A percentile compares a stretch with the other conserved stretches of the same genome.
Evolutionary conservation across 108 stramenopile species (phyloP).

Genomic region (Tribonema minus): DNA sequence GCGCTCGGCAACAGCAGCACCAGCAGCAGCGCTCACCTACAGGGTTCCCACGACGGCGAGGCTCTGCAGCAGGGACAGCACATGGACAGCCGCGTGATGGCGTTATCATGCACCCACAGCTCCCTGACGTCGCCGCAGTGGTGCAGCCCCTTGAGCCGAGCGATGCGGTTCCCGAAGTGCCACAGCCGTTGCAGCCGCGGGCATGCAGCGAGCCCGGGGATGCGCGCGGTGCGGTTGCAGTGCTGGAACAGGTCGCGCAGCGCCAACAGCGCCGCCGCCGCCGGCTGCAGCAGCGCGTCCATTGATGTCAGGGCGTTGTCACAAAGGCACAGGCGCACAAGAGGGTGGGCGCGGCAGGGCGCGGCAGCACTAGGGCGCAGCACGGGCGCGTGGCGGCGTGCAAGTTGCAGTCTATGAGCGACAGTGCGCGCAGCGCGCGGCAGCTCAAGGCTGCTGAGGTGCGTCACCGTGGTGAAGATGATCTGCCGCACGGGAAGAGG

Average conservation of each 20-base stretch:
- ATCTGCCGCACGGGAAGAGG: too few relatives aligned
- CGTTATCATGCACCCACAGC: constrained; percentile 60
- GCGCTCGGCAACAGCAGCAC: too few relatives aligned
- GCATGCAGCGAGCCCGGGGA: constrained; percentile 53
- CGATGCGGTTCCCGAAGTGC: constrained; percentile 54
- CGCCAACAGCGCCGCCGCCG: constrained; percentile 49
- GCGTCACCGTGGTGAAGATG: too few relatives aligned
- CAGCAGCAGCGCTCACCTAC: constrained; percentile 36
- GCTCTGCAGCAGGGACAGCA: constrained; percentile 25
- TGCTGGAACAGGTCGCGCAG: constrained; percentile 58
- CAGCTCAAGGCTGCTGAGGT: too few relatives aligned
- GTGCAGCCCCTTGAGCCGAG: constrained; percentile 44
- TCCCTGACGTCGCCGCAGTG: constrained; percentile 53
- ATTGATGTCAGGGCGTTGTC: not conserved
- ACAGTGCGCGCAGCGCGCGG: constrained; percentile 47
- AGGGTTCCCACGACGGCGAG: constrained; percentile 57
- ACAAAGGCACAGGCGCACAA: constrained; percentile 41
- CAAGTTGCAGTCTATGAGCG: constrained; percentile 28
- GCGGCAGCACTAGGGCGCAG: constrained; percentile 38
- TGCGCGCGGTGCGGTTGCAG: constrained; percentile 47
- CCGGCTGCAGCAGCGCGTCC: not conserved
- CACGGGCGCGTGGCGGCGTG: constrained; percentile 52
- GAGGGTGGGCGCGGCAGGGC: constrained; percentile 47
- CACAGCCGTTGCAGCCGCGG: constrained; percentile 59
- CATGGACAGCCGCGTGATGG: constrained; percentile 36